Percentiles rank a stretch among this genome's conserved stretches.
phyloP scores from a whole-genome alignment of 2,329 filamentous ascomycete genomes.

The Diatrype stigma region DNA sequence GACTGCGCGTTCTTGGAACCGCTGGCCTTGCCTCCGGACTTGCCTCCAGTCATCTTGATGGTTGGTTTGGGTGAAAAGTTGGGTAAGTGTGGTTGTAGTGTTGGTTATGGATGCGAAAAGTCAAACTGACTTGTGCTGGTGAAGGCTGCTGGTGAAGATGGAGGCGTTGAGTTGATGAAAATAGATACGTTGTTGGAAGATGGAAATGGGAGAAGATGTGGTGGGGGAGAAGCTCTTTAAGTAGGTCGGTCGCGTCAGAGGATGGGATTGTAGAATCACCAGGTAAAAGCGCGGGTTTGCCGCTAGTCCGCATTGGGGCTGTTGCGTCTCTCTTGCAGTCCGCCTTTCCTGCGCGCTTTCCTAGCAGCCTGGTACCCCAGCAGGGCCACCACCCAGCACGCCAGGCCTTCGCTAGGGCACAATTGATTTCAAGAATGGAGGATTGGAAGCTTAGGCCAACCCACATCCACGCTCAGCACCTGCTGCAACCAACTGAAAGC shows the following conservation, averaged over 20 bases:
- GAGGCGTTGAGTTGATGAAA: slow-evolving; percentile 22
- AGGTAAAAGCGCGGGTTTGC: slow-evolving; percentile 13
- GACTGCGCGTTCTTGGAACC: slow-evolving; percentile 99
- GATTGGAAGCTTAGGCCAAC: background rate
- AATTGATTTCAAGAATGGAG: slow-evolving; percentile 4
- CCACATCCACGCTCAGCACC: background rate
- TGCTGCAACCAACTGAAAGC: no score
- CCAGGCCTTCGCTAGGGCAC: no score
- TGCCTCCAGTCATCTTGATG: slow-evolving; percentile 99
- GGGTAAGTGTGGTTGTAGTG: slow-evolving; percentile 1
- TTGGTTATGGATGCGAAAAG: slow-evolving; percentile 9
- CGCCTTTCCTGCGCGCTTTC: slow-evolving; percentile 3
- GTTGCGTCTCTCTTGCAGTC: slow-evolving; percentile 13
- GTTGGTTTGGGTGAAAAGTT: slow-evolving; percentile 28
- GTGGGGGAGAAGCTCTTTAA: slow-evolving; percentile 30
- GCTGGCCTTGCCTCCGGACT: slow-evolving; percentile 99
- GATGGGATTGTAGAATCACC: slow-evolving; percentile 22
- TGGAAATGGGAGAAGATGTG: slow-evolving; percentile 32
- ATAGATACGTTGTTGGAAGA: slow-evolving; percentile 11
- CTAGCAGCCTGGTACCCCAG: no score
- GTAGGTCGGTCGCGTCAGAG: slow-evolving; percentile 28
- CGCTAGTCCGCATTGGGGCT: slow-evolving; percentile 21
- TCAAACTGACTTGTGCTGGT: slow-evolving; percentile 15
- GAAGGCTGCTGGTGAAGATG: slow-evolving; percentile 16
- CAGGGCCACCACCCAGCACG: no score